Evolutionary conservation across 257 asterid genomes (phyloP).

Genomic region (Handroanthus guayacan): DNA sequence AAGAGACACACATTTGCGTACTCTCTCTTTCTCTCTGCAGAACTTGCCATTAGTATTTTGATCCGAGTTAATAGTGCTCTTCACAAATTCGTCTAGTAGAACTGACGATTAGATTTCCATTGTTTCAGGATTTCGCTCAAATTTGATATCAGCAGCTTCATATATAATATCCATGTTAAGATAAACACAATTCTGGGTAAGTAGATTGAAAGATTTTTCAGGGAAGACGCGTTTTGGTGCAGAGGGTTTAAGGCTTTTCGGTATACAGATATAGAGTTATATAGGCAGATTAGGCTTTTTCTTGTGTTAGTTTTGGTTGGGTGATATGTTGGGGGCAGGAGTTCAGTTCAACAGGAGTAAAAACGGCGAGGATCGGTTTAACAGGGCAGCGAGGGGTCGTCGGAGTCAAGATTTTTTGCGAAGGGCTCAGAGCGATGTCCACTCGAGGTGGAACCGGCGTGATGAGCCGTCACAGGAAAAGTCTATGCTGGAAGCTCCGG

Average conservation of each 20-base stretch:
- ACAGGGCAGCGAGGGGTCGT: slow-evolving; percentile 68
- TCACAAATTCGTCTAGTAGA: slow-evolving; percentile 14
- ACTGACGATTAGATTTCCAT: slow-evolving; percentile 12
- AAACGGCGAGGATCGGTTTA: slow-evolving; percentile 76
- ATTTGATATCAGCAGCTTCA: slow-evolving; percentile 22
- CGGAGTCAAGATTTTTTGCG: slow-evolving; percentile 56
- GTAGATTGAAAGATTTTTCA: background rate
- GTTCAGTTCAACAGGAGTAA: slow-evolving; percentile 70
- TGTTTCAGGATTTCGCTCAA: slow-evolving; percentile 12
- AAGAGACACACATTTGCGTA: background rate
- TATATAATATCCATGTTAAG: background rate
- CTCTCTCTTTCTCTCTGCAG: slow-evolving; percentile 8
- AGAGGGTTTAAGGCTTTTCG: slow-evolving; percentile 32
- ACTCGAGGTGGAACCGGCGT: slow-evolving; percentile 45
- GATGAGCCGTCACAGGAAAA: slow-evolving; percentile 49
- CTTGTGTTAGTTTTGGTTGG: slow-evolving; percentile 16
- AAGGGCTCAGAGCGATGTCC: slow-evolving; percentile 68
- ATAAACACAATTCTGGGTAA: background rate
- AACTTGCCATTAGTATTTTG: slow-evolving; percentile 29
- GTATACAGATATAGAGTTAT: slow-evolving; percentile 5
- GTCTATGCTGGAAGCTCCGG: slow-evolving; percentile 30
- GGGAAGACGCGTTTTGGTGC: background rate
- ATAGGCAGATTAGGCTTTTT: slow-evolving; percentile 36
- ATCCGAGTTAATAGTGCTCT: slow-evolving; percentile 32
- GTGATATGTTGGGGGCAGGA: slow-evolving; percentile 76